These are phyloP conservation scores for Chiua virens DNA, from an alignment of 768 basidiomycete species.

Conservation along the genomic window DNA sequence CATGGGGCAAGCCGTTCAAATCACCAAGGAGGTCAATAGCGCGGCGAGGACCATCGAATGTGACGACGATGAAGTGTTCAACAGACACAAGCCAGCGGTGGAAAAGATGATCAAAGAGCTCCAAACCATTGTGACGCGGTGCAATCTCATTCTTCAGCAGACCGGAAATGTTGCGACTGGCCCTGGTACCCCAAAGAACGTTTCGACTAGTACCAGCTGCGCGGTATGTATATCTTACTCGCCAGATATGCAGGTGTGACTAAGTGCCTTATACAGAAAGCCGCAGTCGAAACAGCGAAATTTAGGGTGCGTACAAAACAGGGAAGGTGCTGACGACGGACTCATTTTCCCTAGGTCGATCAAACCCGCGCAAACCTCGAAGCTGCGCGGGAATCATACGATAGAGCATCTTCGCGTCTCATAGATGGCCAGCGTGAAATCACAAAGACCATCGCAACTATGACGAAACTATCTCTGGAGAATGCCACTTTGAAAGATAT, in stretches of 20 bases:
- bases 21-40: slow-evolving; percentile 2
- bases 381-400: slow-evolving; percentile 15
- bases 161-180: slow-evolving; percentile 12
- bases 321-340: not conserved
- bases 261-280: slow-evolving; percentile 1
- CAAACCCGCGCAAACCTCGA: slow-evolving; percentile 23
- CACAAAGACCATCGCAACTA: slow-evolving; percentile 15
- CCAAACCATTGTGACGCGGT: slow-evolving; percentile 16
- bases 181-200: slow-evolving; percentile 15
- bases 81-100: slow-evolving; percentile 4
- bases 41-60: slow-evolving; percentile 5
- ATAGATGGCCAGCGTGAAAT: slow-evolving; percentile 21
- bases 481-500: slow-evolving; percentile 20
- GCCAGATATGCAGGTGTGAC: not conserved
- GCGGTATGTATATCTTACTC: not conserved
- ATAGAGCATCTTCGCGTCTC: slow-evolving; percentile 9
- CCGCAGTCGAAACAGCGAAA: slow-evolving; percentile 10
- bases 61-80: not conserved
- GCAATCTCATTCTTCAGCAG: slow-evolving; percentile 19
- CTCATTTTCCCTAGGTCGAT: slow-evolving; percentile 9
- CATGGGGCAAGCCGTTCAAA: not conserved
- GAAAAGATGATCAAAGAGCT: slow-evolving; percentile 15
- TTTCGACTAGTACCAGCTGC: not conserved
- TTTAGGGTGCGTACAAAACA: slow-evolving; percentile 4
- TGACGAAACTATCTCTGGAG: slow-evolving; percentile 20